These are phyloP conservation scores for Streptanthus diversifolius DNA, from an alignment of 345 rosid genomes.

Conservation along the genomic window DNA sequence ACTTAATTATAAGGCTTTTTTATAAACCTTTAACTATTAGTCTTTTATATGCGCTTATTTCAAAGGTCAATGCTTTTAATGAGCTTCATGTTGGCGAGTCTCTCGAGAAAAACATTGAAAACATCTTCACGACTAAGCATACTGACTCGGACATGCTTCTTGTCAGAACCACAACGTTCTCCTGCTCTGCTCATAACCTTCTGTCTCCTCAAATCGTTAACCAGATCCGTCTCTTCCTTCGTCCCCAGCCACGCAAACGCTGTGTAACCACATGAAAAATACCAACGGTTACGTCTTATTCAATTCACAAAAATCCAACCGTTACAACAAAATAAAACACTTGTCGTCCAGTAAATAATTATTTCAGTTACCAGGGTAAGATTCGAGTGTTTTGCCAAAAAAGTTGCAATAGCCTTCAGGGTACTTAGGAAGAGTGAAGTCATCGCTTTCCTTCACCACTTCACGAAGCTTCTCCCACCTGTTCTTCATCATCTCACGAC, in stretches of 20 bases:
- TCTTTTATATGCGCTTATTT: neutral
- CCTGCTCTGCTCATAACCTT: conserved; percentile 62
- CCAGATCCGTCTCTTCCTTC: conserved; percentile 50
- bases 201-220: conserved; percentile 40
- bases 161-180: conserved; percentile 48
- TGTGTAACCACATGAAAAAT: conserved; percentile 31
- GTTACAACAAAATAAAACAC: neutral
- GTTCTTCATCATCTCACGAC: conserved; percentile 46
- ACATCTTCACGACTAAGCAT: conserved; percentile 63
- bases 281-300: conserved; percentile 18
- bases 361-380: conserved; percentile 63
- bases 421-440: conserved; percentile 52
- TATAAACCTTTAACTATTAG: neutral
- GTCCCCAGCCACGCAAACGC: conserved; percentile 86
- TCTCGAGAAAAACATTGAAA: conserved; percentile 56
- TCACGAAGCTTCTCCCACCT: conserved; percentile 65
- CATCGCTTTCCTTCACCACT: conserved; percentile 40
- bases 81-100: conserved; percentile 48
- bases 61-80: conserved; percentile 17
- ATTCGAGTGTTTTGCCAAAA: conserved; percentile 35
- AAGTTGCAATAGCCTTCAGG: conserved; percentile 63
- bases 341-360: neutral
- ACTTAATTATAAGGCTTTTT: neutral
- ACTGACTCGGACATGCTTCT: conserved; percentile 55
- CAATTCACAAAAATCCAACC: conserved; percentile 8